Percentiles rank a stretch among this genome's conserved stretches.
These are phyloP conservation scores for Claviceps citrina DNA, from an alignment of 2,329 filamentous ascomycete genomes.

Conservation along the genomic window DNA sequence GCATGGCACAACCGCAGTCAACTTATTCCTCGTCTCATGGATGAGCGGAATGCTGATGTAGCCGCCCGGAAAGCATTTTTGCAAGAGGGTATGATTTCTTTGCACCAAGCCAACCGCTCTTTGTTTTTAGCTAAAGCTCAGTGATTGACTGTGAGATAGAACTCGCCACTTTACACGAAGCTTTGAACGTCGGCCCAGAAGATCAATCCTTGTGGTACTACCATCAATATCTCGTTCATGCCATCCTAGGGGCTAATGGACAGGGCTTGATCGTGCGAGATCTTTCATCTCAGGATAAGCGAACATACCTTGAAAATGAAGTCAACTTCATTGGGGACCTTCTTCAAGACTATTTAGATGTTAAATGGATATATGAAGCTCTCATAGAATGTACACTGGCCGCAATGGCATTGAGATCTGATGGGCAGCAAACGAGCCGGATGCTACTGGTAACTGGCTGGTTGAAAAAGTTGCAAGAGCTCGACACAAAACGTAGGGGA, in stretches of 20 bases:
- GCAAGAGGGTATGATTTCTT: slow-evolving; percentile 40
- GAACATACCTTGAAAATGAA: slow-evolving; percentile 52
- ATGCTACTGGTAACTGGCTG: slow-evolving; percentile 30
- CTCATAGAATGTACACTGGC: slow-evolving; percentile 56
- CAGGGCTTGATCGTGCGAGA: slow-evolving; percentile 5
- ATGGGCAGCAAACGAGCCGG: slow-evolving; percentile 22
- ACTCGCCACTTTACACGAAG: slow-evolving; percentile 58
- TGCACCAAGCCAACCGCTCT: slow-evolving; percentile 4
- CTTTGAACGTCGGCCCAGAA: slow-evolving; percentile 76
- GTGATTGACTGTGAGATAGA: slow-evolving; percentile 32
- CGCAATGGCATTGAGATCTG: slow-evolving; percentile 22
- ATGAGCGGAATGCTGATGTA: slow-evolving; percentile 51
- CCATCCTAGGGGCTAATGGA: slow-evolving; percentile 34
- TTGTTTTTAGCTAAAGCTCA: background rate
- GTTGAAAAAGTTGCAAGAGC: slow-evolving; percentile 48
- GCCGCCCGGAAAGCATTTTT: slow-evolving; percentile 52
- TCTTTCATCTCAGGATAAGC: slow-evolving; percentile 44
- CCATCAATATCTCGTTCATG: slow-evolving; percentile 71
- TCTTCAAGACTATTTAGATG: slow-evolving; percentile 39
- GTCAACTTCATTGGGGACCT: slow-evolving; percentile 58
- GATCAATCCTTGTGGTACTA: slow-evolving; percentile 98
- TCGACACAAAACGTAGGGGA: slow-evolving; percentile 61
- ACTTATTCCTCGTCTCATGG: slow-evolving; percentile 61
- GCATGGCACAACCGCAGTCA: slow-evolving; percentile 89
- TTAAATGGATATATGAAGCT: slow-evolving; percentile 81